phyloP scores from a whole-genome alignment of 2,329 filamentous ascomycete genomes.

The Penicillium sp. region DNA sequence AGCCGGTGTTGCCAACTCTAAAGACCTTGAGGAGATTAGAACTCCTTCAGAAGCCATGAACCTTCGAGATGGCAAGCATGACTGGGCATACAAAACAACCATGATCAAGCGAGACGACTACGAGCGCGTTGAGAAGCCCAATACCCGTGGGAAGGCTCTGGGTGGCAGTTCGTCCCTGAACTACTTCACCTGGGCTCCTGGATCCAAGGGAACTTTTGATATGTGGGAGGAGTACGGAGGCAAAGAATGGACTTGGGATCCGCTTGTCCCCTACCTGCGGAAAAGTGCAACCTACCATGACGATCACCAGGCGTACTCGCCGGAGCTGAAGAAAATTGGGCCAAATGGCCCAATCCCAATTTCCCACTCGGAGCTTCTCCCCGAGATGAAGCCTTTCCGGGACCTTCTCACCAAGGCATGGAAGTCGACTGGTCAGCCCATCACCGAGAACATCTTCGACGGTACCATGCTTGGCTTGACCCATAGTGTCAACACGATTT shows the following conservation, averaged over 20 bases:
- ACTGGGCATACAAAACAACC: slow-evolving; percentile 62
- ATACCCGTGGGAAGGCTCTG: slow-evolving; percentile 59
- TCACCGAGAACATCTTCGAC: slow-evolving; percentile 57
- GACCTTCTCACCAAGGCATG: slow-evolving; percentile 50
- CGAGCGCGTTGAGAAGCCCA: slow-evolving; percentile 61
- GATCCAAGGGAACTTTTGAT: slow-evolving; percentile 57
- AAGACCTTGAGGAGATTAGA: slow-evolving; percentile 52
- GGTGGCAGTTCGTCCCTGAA: slow-evolving; percentile 60
- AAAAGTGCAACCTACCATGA: slow-evolving; percentile 60
- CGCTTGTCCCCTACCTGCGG: slow-evolving; percentile 51
- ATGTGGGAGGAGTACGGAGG: slow-evolving; percentile 49
- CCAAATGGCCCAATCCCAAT: slow-evolving; percentile 53
- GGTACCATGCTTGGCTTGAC: slow-evolving; percentile 55
- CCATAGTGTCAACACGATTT: slow-evolving; percentile 56
- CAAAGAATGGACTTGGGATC: slow-evolving; percentile 57
- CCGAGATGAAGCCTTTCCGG: slow-evolving; percentile 52
- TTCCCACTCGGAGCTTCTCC: slow-evolving; percentile 54
- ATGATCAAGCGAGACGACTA: slow-evolving; percentile 57
- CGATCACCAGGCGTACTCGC: slow-evolving; percentile 48
- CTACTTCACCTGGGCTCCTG: slow-evolving; percentile 64
- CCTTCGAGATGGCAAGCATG: slow-evolving; percentile 56
- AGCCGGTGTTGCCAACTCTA: slow-evolving; percentile 45
- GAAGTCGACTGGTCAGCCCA: slow-evolving; percentile 51
- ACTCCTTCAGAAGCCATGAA: slow-evolving; percentile 58
- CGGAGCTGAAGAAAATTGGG: slow-evolving; percentile 53